Conservation (phyloP, 352 stramenopile genomes). For the Globisporangium okanoganense region DNA sequence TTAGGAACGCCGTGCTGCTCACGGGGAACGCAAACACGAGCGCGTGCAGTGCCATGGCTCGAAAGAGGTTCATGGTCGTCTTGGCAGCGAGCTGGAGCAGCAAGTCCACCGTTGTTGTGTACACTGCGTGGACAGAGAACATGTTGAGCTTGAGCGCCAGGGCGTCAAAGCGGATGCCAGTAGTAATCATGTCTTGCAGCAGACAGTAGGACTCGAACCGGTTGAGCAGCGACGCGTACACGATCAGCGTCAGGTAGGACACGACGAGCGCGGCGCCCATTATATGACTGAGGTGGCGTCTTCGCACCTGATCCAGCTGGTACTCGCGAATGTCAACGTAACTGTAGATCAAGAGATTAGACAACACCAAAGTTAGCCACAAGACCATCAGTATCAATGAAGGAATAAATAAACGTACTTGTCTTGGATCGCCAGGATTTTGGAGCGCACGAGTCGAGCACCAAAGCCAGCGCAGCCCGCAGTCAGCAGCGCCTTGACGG, state of each 20-base stretch:
- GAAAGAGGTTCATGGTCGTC: constrained; percentile 59
- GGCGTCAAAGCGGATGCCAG: constrained; percentile 24
- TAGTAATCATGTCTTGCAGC: constrained; percentile 15
- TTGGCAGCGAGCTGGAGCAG: constrained; percentile 41
- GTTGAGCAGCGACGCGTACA: constrained; percentile 60
- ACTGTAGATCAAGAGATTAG: constrained; percentile 17
- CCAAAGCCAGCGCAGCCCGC: constrained; percentile 26
- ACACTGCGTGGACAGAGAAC: constrained; percentile 38
- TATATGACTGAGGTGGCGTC: constrained; percentile 29
- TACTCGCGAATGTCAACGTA: constrained; percentile 71
- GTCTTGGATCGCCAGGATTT: constrained; percentile 57
- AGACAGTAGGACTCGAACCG: constrained; percentile 56
- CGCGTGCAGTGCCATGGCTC: constrained; percentile 41
- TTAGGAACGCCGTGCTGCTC: constrained; percentile 33
- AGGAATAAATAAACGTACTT: constrained; percentile 34
- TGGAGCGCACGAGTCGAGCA: constrained; percentile 42
- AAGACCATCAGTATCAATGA: not conserved
- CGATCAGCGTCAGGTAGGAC: constrained; percentile 46
- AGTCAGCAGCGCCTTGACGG: constrained; percentile 35
- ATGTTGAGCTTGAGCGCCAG: constrained; percentile 35
- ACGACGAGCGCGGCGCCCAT: constrained; percentile 37
- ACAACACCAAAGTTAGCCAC: not conserved
- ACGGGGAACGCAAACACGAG: constrained; percentile 56
- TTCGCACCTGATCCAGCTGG: constrained; percentile 47
- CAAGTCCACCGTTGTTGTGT: constrained; percentile 32